A percentile compares a stretch with the other conserved stretches of the same genome.
phyloP scores from a whole-genome alignment of 257 asterid species.

The Primulina eburnea region DNA sequence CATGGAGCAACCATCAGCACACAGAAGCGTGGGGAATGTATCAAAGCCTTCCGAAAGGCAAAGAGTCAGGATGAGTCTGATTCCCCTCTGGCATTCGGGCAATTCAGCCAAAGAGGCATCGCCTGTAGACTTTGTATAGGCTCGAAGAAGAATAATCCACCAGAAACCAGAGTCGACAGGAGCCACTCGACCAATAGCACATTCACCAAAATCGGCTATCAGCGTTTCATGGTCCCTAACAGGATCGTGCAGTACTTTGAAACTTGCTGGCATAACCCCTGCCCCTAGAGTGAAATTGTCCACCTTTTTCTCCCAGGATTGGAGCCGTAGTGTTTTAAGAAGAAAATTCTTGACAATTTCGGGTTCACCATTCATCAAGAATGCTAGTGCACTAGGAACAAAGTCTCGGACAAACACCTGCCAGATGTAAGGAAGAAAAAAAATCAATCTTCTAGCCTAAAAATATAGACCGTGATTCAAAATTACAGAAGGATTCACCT shows the following conservation, averaged over 20 bases:
- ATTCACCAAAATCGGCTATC: conserved; percentile 91
- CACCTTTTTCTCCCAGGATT: conserved; percentile 91
- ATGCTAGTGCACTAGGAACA: conserved; percentile 90
- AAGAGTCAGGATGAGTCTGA: conserved; percentile 62
- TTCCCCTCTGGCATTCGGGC: conserved; percentile 85
- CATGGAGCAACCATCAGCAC: conserved; percentile 96
- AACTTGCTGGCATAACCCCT: conserved; percentile 97
- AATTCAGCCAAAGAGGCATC: conserved; percentile 75
- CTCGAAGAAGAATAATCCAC: conserved; percentile 96
- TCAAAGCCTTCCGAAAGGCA: conserved; percentile 92
- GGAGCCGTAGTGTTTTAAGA: conserved; percentile 77
- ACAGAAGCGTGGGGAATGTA: conserved; percentile 91
- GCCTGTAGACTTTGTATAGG: conserved; percentile 93
- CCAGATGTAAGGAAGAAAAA: conserved; percentile 3
- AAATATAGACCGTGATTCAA: background rate
- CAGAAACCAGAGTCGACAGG: conserved; percentile 97
- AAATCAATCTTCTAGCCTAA: background rate
- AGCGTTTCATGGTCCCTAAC: conserved; percentile 68
- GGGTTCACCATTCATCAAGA: conserved; percentile 93
- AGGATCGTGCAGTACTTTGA: conserved; percentile 86
- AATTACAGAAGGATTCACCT: conserved; percentile 39
- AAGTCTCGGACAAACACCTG: conserved; percentile 91
- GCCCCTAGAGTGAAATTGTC: conserved; percentile 86
- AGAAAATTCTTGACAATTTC: conserved; percentile 89
- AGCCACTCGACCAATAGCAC: conserved; percentile 95